These are phyloP conservation scores for Phytopythium delawarense DNA, from an alignment of 352 stramenopile species.

Conservation along the genomic window DNA sequence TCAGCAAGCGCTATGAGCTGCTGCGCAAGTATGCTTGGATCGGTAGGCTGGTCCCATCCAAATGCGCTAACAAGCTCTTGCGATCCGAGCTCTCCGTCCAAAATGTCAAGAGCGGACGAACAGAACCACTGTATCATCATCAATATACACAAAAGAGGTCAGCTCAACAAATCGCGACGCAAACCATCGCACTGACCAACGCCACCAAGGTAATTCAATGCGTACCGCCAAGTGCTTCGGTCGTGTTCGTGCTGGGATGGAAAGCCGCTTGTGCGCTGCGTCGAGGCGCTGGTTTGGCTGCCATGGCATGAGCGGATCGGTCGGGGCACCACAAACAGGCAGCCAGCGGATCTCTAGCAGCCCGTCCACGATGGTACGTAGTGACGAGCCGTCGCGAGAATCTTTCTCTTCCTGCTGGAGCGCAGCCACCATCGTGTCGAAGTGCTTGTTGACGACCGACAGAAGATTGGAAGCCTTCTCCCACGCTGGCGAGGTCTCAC, in stretches of 20 bases:
- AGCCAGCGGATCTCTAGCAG: constrained; percentile 40
- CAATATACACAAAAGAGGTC: constrained; percentile 9
- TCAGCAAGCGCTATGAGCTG: constrained; percentile 50
- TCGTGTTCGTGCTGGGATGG: constrained; percentile 33
- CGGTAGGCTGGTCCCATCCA: constrained; percentile 43
- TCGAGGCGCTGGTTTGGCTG: constrained; percentile 6
- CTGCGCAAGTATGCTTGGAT: constrained; percentile 35
- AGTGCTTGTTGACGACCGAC: constrained; percentile 70
- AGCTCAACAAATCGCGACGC: background rate
- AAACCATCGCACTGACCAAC: background rate
- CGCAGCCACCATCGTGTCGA: constrained; percentile 48
- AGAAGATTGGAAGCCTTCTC: constrained; percentile 52
- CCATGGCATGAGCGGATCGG: constrained; percentile 61
- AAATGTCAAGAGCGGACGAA: constrained; percentile 43
- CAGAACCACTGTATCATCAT: constrained; percentile 48
- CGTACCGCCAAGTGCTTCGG: constrained; percentile 58
- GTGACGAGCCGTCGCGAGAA: constrained; percentile 7
- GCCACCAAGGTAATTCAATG: constrained; percentile 7
- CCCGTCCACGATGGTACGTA: constrained; percentile 24
- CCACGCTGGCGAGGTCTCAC: constrained; percentile 20
- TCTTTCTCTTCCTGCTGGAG: constrained; percentile 9
- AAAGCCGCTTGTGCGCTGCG: constrained; percentile 18
- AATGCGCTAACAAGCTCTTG: constrained; percentile 51
- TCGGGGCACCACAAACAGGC: constrained; percentile 24
- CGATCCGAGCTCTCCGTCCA: constrained; percentile 51